phyloP scores from a whole-genome alignment of 768 basidiomycete genomes.

The Kwoniella europaea region DNA sequence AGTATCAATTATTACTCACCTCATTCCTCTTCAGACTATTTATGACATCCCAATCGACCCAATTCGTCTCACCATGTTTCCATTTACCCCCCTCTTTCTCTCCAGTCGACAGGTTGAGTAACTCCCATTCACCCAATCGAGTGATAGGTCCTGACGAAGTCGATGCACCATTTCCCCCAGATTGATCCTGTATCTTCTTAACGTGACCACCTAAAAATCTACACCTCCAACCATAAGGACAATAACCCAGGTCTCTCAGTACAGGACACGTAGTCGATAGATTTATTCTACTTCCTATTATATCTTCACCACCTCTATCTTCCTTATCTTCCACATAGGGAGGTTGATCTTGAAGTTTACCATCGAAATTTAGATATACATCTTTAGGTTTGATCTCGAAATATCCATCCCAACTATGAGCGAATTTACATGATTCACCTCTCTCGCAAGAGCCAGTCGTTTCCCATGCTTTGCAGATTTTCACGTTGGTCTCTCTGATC shows the following conservation, averaged over 20 bases:
- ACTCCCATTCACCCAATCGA: constrained; percentile 40
- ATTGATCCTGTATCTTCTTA: constrained; percentile 59
- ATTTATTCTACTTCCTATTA: constrained; percentile 36
- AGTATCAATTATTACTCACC: constrained; percentile 59
- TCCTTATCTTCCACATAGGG: constrained; percentile 63
- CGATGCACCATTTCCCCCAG: not conserved
- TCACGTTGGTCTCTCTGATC: constrained; percentile 72
- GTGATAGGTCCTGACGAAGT: constrained; percentile 1
- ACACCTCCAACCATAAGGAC: constrained; percentile 86
- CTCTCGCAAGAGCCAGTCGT: constrained; percentile 66
- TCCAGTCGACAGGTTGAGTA: constrained; percentile 58
- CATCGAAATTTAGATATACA: constrained; percentile 65
- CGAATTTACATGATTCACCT: constrained; percentile 68
- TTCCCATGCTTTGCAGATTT: constrained; percentile 81
- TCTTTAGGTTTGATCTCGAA: constrained; percentile 77
- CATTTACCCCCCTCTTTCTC: constrained; percentile 58
- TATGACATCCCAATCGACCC: constrained; percentile 65
- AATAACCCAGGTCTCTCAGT: constrained; percentile 72
- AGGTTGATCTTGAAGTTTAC: constrained; percentile 61
- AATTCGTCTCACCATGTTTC: constrained; percentile 69
- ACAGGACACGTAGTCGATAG: constrained; percentile 66
- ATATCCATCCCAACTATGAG: constrained; percentile 77
- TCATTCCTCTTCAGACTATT: constrained; percentile 72
- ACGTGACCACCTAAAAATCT: constrained; percentile 84
- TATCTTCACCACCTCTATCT: constrained; percentile 33